Base-by-base conservation (phyloP, 2,329 filamentous ascomycete genomes). In the Hymenoscyphus scutula region DNA sequence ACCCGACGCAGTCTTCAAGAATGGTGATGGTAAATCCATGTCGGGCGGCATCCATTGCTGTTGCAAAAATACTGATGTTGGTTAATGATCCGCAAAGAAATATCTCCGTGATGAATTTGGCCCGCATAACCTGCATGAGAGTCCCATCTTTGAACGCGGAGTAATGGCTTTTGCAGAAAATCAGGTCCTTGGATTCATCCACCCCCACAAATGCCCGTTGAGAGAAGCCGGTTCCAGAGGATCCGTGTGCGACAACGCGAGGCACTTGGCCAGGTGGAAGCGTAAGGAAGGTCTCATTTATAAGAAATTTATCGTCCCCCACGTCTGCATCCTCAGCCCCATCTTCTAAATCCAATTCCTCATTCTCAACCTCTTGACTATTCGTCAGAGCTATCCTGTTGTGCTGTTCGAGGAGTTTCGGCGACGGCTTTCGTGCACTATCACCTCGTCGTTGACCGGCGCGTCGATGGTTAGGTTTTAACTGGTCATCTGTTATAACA, bases 41-140 rank as follows among this genome's bases (percentile, higher is more conserved):
- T 23, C 89, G 85, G 1, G 91, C 93, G 11, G 94, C 95, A 72
- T 97, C 95, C 66, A 96, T 82, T 3, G 92, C 92, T 0, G 94
- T 97, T 7, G 95, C 94, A 73, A 95, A 92, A 55, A 98, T 88
- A 34, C 92, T 93, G 38, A 96, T 80, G 71, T 98, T 97, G 53
- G 89, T 91, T 56, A 96, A 82, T 53, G 90, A 89, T 25, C 95
- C 95, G 71, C 91, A 96, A 27, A 98, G 84, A 76, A 90, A 97
- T 13, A 99, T 80, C 71, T 97, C 90, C 1, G 92, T 97, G 63
- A 96, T 86, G 68, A 97, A 88, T 66, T 88, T 90, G n/a, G 87
- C 87, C n/a, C 93, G 86, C 54, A 98, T 78, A n/a, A 86, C 82
- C 57, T 89, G 81, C 7, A 98, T 82, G 17, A 98, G 80, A 56